Conservation (phyloP, 1,284 basidiomycete species). For the Irpex lacteus region DNA sequence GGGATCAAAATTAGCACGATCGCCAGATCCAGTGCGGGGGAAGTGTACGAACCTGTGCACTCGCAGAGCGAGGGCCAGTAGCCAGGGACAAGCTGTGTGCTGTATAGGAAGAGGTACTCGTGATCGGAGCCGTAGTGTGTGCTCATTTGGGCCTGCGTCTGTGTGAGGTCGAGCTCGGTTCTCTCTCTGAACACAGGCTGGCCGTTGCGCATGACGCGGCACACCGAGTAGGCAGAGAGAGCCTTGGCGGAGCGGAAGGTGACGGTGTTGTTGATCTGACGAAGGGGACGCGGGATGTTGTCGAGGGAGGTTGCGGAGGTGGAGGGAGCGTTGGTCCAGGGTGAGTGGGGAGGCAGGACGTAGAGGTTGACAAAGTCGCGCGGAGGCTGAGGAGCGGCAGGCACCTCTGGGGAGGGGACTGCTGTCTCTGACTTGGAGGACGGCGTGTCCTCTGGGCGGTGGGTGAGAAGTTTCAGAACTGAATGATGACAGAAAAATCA, state of each 20-base stretch:
- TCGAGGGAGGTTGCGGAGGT: conserved; percentile 11
- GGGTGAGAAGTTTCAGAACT: conserved; percentile 33
- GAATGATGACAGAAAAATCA: neutral
- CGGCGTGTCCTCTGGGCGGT: conserved; percentile 23
- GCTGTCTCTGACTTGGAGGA: conserved; percentile 21
- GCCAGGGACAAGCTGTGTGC: conserved; percentile 54
- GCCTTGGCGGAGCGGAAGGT: conserved; percentile 52
- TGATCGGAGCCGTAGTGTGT: conserved; percentile 31
- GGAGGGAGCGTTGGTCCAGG: conserved; percentile 12
- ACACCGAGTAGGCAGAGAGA: conserved; percentile 50
- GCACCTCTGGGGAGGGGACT: conserved; percentile 15
- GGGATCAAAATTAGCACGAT: neutral
- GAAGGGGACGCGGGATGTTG: conserved; percentile 46
- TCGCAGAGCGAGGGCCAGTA: conserved; percentile 59
- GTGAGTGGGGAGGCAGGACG: conserved; percentile 19
- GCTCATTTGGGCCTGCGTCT: conserved; percentile 23
- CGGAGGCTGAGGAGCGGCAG: conserved; percentile 14
- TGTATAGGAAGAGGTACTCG: conserved; percentile 47
- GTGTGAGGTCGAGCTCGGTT: conserved; percentile 38
- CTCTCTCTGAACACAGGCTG: conserved; percentile 50
- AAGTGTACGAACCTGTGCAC: conserved; percentile 41
- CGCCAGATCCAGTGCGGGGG: neutral
- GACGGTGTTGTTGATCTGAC: conserved; percentile 61
- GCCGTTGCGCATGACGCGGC: conserved; percentile 47
- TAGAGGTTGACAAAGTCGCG: conserved; percentile 25